Percentiles rank a stretch among this genome's conserved stretches.
These are phyloP conservation scores for Termitomyces sp. DNA, from an alignment of 768 basidiomycete genomes.

Conservation along the genomic window DNA sequence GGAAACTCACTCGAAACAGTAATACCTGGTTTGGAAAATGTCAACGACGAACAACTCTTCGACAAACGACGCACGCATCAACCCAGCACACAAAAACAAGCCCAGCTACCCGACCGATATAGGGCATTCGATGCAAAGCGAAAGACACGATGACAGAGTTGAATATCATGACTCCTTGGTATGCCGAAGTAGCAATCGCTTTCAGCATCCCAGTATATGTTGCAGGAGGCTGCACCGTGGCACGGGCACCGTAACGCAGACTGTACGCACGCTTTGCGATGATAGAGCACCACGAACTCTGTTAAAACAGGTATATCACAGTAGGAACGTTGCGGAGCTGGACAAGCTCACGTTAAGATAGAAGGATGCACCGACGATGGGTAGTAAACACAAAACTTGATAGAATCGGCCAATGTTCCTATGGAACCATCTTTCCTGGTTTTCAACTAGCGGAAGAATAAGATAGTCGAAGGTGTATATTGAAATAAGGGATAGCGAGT, in stretches of 20 bases:
- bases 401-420: conserved; percentile 76
- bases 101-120: conserved; percentile 54
- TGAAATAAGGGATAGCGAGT: conserved; percentile 65
- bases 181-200: conserved; percentile 76
- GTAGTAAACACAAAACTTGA: conserved; percentile 75
- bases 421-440: conserved; percentile 64
- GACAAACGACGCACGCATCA: conserved; percentile 63
- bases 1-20: conserved; percentile 77
- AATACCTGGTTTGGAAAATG: conserved; percentile 53
- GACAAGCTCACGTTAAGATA: conserved; percentile 73
- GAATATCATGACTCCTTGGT: conserved; percentile 77
- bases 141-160: conserved; percentile 73
- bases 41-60: background rate
- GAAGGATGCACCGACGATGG: conserved; percentile 70
- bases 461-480: conserved; percentile 76
- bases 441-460: conserved; percentile 62
- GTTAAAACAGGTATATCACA: conserved; percentile 9
- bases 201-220: conserved; percentile 72
- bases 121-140: conserved; percentile 59
- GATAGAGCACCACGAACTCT: conserved; percentile 76
- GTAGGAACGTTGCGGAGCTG: background rate
- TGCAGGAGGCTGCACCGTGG: conserved; percentile 39
- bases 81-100: conserved; percentile 85
- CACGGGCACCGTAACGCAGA: conserved; percentile 65
- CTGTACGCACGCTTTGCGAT: conserved; percentile 74